Conservation (phyloP, 108 stramenopile species). For the Nannochloropsis granulata region DNA sequence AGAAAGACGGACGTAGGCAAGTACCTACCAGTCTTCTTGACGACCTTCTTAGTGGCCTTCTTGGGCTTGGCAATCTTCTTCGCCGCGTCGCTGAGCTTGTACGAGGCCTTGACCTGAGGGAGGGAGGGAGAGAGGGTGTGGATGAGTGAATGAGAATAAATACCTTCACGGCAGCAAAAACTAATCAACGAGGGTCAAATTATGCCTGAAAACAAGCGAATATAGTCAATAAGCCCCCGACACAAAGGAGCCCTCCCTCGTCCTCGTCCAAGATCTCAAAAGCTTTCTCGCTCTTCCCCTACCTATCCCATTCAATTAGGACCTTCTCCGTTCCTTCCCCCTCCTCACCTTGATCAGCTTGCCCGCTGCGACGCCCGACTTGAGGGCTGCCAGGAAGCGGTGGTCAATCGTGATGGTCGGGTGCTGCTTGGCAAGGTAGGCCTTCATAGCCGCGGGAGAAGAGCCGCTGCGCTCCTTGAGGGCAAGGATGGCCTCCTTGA, state of each 20-base stretch:
- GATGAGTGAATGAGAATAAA: too few relatives aligned
- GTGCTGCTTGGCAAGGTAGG: neutral
- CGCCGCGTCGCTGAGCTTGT: neutral
- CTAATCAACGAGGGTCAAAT: too few relatives aligned
- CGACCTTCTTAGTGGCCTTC: neutral
- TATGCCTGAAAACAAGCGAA: too few relatives aligned
- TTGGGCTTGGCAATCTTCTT: neutral
- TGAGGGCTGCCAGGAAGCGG: neutral
- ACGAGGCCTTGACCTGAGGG: neutral
- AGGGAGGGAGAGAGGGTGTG: too few relatives aligned
- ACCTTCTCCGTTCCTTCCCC: too few relatives aligned
- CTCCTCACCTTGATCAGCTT: neutral
- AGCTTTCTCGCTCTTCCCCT: too few relatives aligned
- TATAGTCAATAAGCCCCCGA: too few relatives aligned
- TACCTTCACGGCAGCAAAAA: too few relatives aligned
- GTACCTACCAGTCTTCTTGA: neutral
- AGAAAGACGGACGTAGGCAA: too few relatives aligned
- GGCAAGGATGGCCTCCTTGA: neutral
- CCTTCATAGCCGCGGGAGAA: neutral
- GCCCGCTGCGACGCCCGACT: neutral
- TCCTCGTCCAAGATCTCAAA: too few relatives aligned
- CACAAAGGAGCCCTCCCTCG: too few relatives aligned
- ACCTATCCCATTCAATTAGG: too few relatives aligned
- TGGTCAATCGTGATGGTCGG: neutral
- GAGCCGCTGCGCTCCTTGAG: neutral